These are phyloP conservation scores for Neurospora sp. DNA, from an alignment of 495 filamentous ascomycete genomes.

Conservation along the genomic window DNA sequence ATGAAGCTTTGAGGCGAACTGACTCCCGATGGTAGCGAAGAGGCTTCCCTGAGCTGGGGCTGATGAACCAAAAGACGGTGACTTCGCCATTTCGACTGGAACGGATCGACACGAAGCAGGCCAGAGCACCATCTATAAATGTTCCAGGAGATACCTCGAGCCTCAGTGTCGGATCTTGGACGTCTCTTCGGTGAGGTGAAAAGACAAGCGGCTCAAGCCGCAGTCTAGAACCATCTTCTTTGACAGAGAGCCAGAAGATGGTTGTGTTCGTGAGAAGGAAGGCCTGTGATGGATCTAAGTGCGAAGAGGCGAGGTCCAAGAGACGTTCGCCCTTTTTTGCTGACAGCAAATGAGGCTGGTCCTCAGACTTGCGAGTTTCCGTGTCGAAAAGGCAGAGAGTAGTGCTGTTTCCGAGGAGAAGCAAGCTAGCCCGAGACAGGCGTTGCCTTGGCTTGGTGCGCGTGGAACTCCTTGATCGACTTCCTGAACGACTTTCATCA, in stretches of 20 bases:
- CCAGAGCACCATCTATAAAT: slow-evolving; percentile 8
- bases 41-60: slow-evolving; percentile 10
- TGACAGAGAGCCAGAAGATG: slow-evolving; percentile 22
- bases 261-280: slow-evolving; percentile 45
- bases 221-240: slow-evolving; percentile 2
- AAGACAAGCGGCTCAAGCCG: slow-evolving; percentile 22
- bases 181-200: slow-evolving; percentile 37
- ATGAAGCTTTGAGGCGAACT: slow-evolving; percentile 4
- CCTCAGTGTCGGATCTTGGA: slow-evolving; percentile 23
- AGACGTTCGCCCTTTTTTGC: slow-evolving; percentile 29
- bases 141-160: slow-evolving; percentile 20
- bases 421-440: neutral
- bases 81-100: slow-evolving; percentile 11
- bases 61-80: slow-evolving; percentile 20
- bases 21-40: slow-evolving; percentile 12
- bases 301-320: slow-evolving; percentile 40
- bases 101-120: slow-evolving; percentile 19
- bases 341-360: neutral
- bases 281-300: slow-evolving; percentile 35
- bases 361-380: neutral
- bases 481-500: neutral
- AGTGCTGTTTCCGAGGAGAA: slow-evolving; percentile 13
- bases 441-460: neutral
- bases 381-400: slow-evolving; percentile 13
- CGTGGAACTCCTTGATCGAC: neutral